A percentile compares a stretch with the other conserved stretches of the same genome.
Evolutionary conservation across 169 alveolate genomes (phyloP).

Genomic region (Plasmodium relictum): DNA sequence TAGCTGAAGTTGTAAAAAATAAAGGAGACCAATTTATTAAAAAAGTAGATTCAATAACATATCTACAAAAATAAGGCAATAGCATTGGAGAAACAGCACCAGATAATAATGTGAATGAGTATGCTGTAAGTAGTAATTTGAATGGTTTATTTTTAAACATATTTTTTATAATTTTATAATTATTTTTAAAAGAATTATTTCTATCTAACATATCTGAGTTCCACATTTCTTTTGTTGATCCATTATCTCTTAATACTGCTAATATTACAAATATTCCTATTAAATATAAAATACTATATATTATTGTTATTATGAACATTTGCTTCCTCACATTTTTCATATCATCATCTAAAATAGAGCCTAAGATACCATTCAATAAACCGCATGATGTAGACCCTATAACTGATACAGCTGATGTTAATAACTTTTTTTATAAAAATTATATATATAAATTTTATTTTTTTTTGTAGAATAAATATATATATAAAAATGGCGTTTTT

Average conservation of each 20-base stretch:
- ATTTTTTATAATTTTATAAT: constrained; percentile 7
- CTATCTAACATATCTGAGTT: background rate
- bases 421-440: background rate
- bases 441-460: background rate
- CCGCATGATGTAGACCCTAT: background rate
- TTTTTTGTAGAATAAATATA: background rate
- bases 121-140: background rate
- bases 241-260: constrained; percentile 1
- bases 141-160: background rate
- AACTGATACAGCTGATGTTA: background rate
- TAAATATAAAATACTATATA: constrained; percentile 5
- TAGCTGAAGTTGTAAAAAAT: background rate
- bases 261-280: background rate
- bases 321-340: background rate
- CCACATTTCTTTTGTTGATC: background rate
- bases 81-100: background rate
- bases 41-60: background rate
- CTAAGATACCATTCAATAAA: background rate
- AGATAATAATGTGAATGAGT: constrained; percentile 3
- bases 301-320: constrained; percentile 1
- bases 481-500: too few species aligned
- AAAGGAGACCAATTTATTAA: constrained; percentile 3
- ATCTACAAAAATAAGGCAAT: constrained; percentile 5
- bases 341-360: background rate
- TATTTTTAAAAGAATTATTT: background rate